Evolutionary conservation across 1,284 basidiomycete species (phyloP), one percentile per base, ranked within the genome.

Genomic region (Coniophora puteana): DNA sequence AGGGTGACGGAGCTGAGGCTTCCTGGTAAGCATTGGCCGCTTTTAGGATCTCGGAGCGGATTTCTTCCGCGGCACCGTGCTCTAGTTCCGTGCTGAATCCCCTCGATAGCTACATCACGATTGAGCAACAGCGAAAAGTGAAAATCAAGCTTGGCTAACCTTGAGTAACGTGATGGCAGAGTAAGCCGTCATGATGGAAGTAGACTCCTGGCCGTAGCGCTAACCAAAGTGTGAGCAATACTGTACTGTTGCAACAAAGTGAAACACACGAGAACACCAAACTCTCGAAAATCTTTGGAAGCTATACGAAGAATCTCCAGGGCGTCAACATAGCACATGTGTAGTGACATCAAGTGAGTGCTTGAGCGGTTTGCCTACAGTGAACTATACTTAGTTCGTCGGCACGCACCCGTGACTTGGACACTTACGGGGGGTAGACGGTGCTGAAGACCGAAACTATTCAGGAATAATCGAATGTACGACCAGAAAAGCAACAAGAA

Each of bases 121-220:
- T n/a, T n/a, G n/a, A n/a, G n/a, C n/a, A n/a, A n/a, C n/a, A n/a
- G n/a, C n/a, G n/a, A n/a, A n/a, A 11, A 26, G 17, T 30, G 18
- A 30, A 24, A 13, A 10, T 41, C 24, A 44, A 23, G 43, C 25
- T 41, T 23, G 40, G 53, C 65, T 31, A 56, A 86, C 87, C 69
- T 73, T 82, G 42, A 90, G 63, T 41, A 90, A 62, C 56, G 87
- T 82, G 28, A 90, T 79, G 16, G 87, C 85, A 42, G 82, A 78
- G 54, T 90, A 90, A 13, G 86, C 88, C 12, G 83, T 84, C 87
- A 90, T 90, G 33, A 85, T 76, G 4, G 83, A 81, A 45, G 87
- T 78, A 4, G 83, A 80, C 54, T 90, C 88, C 64, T 90, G 88
- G 8, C 83, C 76, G 51, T 90, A 90, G 39, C 81, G 80, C 87